Base-by-base conservation (phyloP, 345 rosid species). In the Syzygium oleosum region DNA sequence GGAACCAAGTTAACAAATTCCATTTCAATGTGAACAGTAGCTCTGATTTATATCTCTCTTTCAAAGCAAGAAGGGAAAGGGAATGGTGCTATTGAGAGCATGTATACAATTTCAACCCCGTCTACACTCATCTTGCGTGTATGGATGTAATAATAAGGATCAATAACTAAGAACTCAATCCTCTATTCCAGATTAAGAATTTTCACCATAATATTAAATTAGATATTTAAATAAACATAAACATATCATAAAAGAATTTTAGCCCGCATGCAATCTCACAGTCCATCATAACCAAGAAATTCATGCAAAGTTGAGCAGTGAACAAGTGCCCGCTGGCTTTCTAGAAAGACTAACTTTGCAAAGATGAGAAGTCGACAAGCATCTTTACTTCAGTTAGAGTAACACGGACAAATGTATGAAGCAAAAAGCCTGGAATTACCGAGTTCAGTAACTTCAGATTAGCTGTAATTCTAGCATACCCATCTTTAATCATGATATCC, bases 401-500 rank as follows among this genome's bases (percentile, higher is more conserved):
- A 4, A 54, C 27, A 54, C 11, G 9, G 25, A 68, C 38, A 55
- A 88, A 52, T 84, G 63, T 51, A 15, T 8, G 15, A 52, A 83
- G 86, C 58, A 79, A 59, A 54, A 52, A 31, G 5, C 61, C 58
- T 41, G 52, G 51, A 79, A 85, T 89, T 93, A 97, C 98, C 92
- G 95, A 94, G 94, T 89, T 94, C 87, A 95, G 90, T 21, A 95
- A 90, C 91, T 95, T 96, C 89, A 95, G 85, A 78, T 90, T 92
- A 34, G 97, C 95, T 5, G 96, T 93, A 84, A 94, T 91, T 86
- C 91, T 94, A 52, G 96, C 94, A 68, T 93, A 90, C 34, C 91
- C 91, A 88, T 95, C 98, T 89, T 95, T 95, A 84, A 96, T 93
- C 86, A 93, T 84, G 56, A 93, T 88, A 90, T 96, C 96, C 95